These are phyloP conservation scores for Immersiella caudata DNA, from an alignment of 495 filamentous ascomycete species.

Conservation along the genomic window DNA sequence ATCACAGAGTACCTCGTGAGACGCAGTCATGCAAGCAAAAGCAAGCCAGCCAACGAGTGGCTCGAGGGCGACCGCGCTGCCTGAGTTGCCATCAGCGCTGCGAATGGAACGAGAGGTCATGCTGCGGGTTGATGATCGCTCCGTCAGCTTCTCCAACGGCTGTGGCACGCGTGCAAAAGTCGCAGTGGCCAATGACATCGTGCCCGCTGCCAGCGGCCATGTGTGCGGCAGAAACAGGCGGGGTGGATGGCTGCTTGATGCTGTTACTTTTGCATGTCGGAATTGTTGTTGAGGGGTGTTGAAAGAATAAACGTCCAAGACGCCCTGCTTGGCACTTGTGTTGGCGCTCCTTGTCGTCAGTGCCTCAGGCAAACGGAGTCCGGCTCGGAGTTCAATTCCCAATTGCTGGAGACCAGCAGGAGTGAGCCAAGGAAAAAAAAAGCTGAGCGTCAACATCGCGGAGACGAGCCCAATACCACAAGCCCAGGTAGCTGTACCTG, in stretches of 20 bases:
- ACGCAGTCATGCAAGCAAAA: constrained; percentile 33
- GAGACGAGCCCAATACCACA: constrained; percentile 7
- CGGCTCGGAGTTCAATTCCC: neutral
- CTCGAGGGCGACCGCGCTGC: constrained; percentile 19
- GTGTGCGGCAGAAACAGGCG: neutral
- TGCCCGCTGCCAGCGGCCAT: neutral
- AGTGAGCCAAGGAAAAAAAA: neutral
- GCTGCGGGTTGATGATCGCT: constrained; percentile 6
- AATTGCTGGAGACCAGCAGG: neutral
- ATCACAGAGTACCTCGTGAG: constrained; percentile 30
- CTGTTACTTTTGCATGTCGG: too few species aligned
- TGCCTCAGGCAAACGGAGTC: neutral
- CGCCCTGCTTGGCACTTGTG: neutral
- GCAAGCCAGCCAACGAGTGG: constrained; percentile 29
- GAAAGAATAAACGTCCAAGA: neutral
- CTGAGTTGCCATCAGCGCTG: constrained; percentile 1
- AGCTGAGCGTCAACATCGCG: constrained; percentile 6
- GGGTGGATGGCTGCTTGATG: neutral
- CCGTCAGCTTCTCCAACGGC: constrained; percentile 11
- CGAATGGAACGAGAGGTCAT: neutral
- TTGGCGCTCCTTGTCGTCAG: neutral
- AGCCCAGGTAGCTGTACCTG: constrained; percentile 14
- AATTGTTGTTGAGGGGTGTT: neutral
- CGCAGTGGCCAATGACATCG: neutral
- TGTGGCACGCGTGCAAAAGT: neutral